Conservation (phyloP, 768 basidiomycete genomes). For the Leccinum subgranulosum region DNA sequence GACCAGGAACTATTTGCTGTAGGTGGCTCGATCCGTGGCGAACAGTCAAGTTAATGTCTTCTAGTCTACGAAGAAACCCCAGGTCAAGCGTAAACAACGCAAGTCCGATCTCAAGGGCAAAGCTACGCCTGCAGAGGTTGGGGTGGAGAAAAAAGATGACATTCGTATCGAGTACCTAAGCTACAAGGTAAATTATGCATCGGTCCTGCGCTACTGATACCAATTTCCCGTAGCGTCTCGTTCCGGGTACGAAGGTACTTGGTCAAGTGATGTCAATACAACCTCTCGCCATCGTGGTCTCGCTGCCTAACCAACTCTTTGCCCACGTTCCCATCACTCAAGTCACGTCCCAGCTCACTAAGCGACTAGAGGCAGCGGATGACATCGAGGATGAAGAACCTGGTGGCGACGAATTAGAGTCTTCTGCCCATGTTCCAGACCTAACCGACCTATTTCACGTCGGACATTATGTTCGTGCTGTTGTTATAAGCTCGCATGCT, state of each 20-base stretch:
- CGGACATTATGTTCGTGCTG: constrained; percentile 85
- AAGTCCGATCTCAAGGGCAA: constrained; percentile 42
- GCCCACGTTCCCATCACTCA: constrained; percentile 95
- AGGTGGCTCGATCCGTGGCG: constrained; percentile 15
- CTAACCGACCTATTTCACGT: constrained; percentile 69
- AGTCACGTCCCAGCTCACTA: constrained; percentile 76
- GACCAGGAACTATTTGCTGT: constrained; percentile 77
- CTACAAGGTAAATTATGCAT: constrained; percentile 64
- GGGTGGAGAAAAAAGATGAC: constrained; percentile 39
- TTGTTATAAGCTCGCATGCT: constrained; percentile 67
- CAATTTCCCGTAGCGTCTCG: constrained; percentile 55
- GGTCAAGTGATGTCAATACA: constrained; percentile 85
- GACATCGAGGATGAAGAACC: constrained; percentile 43
- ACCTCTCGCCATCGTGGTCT: constrained; percentile 86
- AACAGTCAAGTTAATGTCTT: constrained; percentile 16
- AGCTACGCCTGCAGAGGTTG: constrained; percentile 18
- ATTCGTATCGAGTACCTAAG: constrained; percentile 89
- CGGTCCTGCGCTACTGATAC: not conserved
- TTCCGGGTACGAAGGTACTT: constrained; percentile 81
- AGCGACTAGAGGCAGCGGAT: constrained; percentile 61
- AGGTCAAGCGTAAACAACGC: constrained; percentile 41
- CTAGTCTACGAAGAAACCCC: constrained; percentile 41
- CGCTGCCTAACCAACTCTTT: constrained; percentile 92
- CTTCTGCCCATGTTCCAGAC: constrained; percentile 51
- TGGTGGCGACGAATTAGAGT: constrained; percentile 43